phyloP scores from a whole-genome alignment of 176 grass and related monocot genomes.

The Carex myosuroides region DNA sequence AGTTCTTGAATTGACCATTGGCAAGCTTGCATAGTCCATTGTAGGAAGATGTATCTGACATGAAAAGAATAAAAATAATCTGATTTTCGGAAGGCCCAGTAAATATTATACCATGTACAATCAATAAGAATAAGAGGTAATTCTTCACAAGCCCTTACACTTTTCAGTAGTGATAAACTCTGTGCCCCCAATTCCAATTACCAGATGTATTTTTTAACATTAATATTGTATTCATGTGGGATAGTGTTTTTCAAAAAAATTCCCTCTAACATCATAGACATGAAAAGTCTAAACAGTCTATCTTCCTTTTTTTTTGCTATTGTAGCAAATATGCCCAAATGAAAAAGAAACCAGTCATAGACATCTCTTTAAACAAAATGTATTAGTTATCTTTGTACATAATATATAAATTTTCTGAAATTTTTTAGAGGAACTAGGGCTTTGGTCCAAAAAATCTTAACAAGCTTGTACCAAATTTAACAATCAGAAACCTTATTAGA shows the following conservation, averaged over 20 bases:
- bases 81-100: not conserved
- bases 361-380: not conserved
- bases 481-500: not conserved
- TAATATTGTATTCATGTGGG: not conserved
- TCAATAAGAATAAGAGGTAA: not conserved
- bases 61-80: conserved; percentile 28
- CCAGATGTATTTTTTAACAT: no score
- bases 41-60: conserved; percentile 45
- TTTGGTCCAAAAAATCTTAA: not conserved
- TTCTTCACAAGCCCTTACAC: not conserved
- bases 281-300: not conserved
- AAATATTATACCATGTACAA: not conserved
- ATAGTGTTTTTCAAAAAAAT: not conserved
- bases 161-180: not conserved
- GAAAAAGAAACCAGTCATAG: not conserved
- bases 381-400: not conserved
- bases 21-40: conserved; percentile 75
- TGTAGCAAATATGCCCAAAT: not conserved
- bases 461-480: not conserved
- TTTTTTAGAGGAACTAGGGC: not conserved
- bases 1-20: conserved; percentile 47
- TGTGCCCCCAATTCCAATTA: not conserved
- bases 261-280: not conserved
- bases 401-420: not conserved
- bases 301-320: not conserved